Conservation (phyloP, 164 flowering plant genomes). For the Cinnamomum chago region DNA sequence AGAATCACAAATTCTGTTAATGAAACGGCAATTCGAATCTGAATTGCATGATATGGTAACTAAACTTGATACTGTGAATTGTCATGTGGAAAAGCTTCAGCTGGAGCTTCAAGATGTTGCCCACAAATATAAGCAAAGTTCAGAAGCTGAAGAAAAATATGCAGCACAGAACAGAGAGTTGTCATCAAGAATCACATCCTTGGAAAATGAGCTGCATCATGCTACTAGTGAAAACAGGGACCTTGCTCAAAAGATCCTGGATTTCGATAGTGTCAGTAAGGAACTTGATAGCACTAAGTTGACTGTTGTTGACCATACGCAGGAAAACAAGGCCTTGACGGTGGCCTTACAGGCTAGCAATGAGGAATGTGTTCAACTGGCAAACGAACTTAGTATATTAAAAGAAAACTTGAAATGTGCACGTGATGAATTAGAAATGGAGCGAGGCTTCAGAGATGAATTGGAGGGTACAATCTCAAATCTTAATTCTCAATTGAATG, state of each 20-base stretch:
- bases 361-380: constrained; percentile 44
- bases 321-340: constrained; percentile 35
- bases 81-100: constrained; percentile 54
- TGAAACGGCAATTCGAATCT: constrained; percentile 12
- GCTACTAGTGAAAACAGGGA: constrained; percentile 37
- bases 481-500: constrained; percentile 42
- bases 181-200: constrained; percentile 35
- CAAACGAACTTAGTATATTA: constrained; percentile 36
- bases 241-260: constrained; percentile 41
- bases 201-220: constrained; percentile 53
- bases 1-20: constrained; percentile 10
- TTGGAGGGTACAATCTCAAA: constrained; percentile 43
- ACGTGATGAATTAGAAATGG: constrained; percentile 39
- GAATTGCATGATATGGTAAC: constrained; percentile 32
- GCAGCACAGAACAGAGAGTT: constrained; percentile 41
- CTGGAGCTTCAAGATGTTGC: constrained; percentile 49
- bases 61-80: constrained; percentile 38
- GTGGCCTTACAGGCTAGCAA: constrained; percentile 37
- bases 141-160: constrained; percentile 51
- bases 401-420: constrained; percentile 37
- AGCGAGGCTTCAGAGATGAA: constrained; percentile 38
- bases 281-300: constrained; percentile 41
- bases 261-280: constrained; percentile 34
- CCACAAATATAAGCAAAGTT: constrained; percentile 29
- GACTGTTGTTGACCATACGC: constrained; percentile 24